Evolutionary conservation across 225 moss, liverwort and hornwort species (phyloP), one percentile per base, ranked within the genome.

Genomic region (Rhytidiadelphus loreus): DNA sequence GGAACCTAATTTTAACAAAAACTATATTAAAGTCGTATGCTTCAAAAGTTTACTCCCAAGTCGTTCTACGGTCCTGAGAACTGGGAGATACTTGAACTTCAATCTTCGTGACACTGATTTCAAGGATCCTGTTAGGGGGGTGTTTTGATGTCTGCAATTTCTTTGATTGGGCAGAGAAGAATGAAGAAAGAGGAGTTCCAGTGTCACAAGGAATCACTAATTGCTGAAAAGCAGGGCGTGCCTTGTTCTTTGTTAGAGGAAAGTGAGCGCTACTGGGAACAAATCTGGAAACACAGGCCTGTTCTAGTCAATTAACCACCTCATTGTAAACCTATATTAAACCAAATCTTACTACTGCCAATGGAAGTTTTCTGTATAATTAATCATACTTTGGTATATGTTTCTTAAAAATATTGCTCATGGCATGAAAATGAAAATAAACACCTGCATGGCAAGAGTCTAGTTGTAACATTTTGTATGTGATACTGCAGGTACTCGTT

Each of bases 121-220:
- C 46, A 75, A 88, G 56, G 73, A 83, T n/a, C 56, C 21, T 66
- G 59, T 44, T 48, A 16, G 26, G 56, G 28, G 26, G 3, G 20
- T 82, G 43, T 86, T 60, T 66, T 87, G 43, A 90, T 84, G 58
- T 73, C 29, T 58, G 48, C 73, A 48, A 56, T 74, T 75, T 53
- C 57, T 86, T 72, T 86, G 46, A 64, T 37, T 80, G 74, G 26
- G 81, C 91, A 95, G 95, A 74, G 22, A 68, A 83, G 88, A 20
- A 91, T 95, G 92, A 90, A 63, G 83, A 81, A 87, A 17, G 89
- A 92, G 69, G 93, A 93, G 89, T 95, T 95, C 55, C 75, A 90
- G 81, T 56, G 80, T 86, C 90, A 93, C 86, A 95, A 91, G 93
- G 92, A 92, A 55, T 88, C 90, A 18, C 71, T 92, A 43, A 92